Base-by-base conservation (phyloP, 805 yeast genomes). In the Helenozyma rhizophorensis region DNA sequence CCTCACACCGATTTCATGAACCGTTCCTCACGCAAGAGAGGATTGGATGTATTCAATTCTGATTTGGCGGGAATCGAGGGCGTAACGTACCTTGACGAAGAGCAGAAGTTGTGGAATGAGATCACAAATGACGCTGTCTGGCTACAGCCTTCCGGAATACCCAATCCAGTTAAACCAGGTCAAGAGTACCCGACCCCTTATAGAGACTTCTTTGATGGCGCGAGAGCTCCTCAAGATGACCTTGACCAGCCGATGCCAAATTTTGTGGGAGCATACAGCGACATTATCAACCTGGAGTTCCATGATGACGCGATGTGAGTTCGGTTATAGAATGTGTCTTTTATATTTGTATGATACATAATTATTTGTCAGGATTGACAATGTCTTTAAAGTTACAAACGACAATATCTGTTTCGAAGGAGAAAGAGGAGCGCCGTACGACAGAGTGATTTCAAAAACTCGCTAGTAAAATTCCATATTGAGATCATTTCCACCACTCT, bases 101-200 rank as follows among this genome's bases (percentile, higher is more conserved):
- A 67, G 37, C 72, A 65, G 34, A 53, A 80, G 39, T 58, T 83
- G 21, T 83, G 94, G 94, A 79, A 76, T 49, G 89, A 83, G 42
- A 79, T 83, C 34, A 77, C 88, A 0, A 74, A 73, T 47, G 86
- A 82, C 47, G 89, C 89, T 0, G 78, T 74, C 44, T 83, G 94
- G 94, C 56, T 83, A 35, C 64, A 62, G 26, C 45, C 54, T 11
- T 17, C 47, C 14, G 36, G 48, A 19, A 23, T 37, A 10, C 32
- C 45, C 18, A 32, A 32, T 14, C 23, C 29, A 10, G 26, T 18
- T 14, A 32, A 31, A 24, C 21, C 27, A n/a, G 25, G 18, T 6
- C 19, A 17, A 8, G 19, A 17, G 8, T 17, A 17, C 19, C 24
- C 24, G 15, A 28, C 17, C 19, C 27, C 21, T 10, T 17, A 17